Conservation (phyloP, 768 basidiomycete species). For the Suillus weaverae region DNA sequence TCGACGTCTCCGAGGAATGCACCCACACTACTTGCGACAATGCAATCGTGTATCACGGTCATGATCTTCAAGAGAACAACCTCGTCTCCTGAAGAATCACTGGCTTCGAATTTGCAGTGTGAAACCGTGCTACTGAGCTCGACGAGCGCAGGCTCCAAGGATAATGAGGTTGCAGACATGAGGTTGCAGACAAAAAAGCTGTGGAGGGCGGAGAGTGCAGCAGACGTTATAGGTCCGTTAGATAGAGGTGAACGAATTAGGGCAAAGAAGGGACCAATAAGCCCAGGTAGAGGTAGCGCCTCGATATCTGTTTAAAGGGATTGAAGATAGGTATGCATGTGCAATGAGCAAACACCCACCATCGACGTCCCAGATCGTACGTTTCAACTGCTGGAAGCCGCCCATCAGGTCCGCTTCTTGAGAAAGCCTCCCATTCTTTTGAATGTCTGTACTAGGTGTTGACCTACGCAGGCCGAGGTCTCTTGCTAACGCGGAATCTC, state of each 20-base stretch:
- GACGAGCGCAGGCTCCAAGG: conserved; percentile 65
- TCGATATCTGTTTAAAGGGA: conserved; percentile 50
- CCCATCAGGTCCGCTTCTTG: conserved; percentile 85
- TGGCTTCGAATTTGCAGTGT: conserved; percentile 97
- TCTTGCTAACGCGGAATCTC: conserved; percentile 69
- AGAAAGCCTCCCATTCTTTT: conserved; percentile 49
- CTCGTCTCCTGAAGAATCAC: conserved; percentile 96
- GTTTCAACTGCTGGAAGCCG: conserved; percentile 85
- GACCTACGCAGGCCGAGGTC: conserved; percentile 74
- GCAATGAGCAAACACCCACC: conserved; percentile 41
- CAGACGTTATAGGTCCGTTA: conserved; percentile 96
- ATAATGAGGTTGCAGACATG: conserved; percentile 55
- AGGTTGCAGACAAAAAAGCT: conserved; percentile 82
- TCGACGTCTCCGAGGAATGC: conserved; percentile 84
- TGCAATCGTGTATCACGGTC: conserved; percentile 81
- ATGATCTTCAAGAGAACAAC: conserved; percentile 91
- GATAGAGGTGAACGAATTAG: conserved; percentile 93
- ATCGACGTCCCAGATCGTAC: conserved; percentile 66
- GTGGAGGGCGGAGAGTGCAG: conserved; percentile 85
- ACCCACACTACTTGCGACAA: conserved; percentile 66
- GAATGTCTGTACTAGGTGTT: conserved; percentile 43
- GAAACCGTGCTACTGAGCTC: conserved; percentile 89
- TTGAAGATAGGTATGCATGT: neutral
- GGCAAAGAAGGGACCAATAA: conserved; percentile 88
- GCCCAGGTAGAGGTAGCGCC: conserved; percentile 52